These are phyloP conservation scores for Phytopythium oedochilum DNA, from an alignment of 352 stramenopile species.

Conservation along the genomic window DNA sequence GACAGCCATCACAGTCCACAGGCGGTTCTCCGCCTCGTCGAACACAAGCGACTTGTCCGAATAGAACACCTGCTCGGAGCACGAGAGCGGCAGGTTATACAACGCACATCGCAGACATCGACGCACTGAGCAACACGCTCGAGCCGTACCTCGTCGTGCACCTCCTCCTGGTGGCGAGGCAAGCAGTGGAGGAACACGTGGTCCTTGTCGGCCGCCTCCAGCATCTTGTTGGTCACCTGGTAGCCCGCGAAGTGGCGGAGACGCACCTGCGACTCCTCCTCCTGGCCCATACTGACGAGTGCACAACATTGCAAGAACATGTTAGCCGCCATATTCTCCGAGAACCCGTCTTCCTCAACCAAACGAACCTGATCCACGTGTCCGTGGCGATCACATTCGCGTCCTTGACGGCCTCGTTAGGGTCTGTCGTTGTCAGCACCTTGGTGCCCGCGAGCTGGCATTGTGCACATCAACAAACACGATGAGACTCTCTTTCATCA, in stretches of 20 bases:
- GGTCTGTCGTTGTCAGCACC: slow-evolving; percentile 85
- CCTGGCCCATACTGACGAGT: slow-evolving; percentile 87
- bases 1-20: slow-evolving; percentile 99
- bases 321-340: too few relatives aligned
- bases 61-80: slow-evolving; percentile 87
- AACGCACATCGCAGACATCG: neutral
- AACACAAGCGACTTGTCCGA: slow-evolving; percentile 94
- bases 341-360: too few relatives aligned
- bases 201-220: slow-evolving; percentile 85
- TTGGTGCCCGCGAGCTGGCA: slow-evolving; percentile 52
- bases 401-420: slow-evolving; percentile 90
- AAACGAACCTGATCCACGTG: slow-evolving; percentile 90
- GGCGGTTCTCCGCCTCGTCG: slow-evolving; percentile 96
- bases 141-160: slow-evolving; percentile 90
- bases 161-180: slow-evolving; percentile 95
- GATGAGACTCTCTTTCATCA: neutral
- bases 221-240: slow-evolving; percentile 91
- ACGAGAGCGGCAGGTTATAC: neutral
- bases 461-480: neutral
- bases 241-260: slow-evolving; percentile 95
- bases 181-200: slow-evolving; percentile 98
- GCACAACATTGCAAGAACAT: too few relatives aligned
- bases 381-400: slow-evolving; percentile 96
- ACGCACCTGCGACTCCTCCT: slow-evolving; percentile 92
- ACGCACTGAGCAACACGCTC: neutral